These are phyloP conservation scores for Ganoderma lingzhi DNA, from an alignment of 1,284 basidiomycete genomes.

Conservation along the genomic window DNA sequence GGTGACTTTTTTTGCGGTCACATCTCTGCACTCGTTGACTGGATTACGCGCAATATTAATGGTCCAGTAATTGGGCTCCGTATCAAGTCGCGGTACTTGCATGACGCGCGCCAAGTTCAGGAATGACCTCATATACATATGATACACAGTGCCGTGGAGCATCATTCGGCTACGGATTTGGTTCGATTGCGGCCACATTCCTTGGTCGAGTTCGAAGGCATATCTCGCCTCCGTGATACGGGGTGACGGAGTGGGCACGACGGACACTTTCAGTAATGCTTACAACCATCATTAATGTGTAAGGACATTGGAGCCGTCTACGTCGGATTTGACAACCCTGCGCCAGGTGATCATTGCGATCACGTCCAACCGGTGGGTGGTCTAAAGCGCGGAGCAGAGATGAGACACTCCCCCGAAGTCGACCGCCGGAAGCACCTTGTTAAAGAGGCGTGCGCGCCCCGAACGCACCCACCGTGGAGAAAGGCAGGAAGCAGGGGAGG, in stretches of 20 bases:
- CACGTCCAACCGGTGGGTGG: neutral
- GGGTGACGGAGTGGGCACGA: neutral
- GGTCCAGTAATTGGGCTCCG: neutral
- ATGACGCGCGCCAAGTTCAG: neutral
- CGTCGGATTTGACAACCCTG: constrained; percentile 1
- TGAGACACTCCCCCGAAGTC: neutral
- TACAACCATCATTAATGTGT: neutral
- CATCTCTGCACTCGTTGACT: no score
- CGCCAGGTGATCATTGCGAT: neutral
- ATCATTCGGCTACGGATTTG: neutral
- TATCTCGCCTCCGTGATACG: neutral
- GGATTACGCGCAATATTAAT: no score
- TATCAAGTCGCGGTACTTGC: neutral
- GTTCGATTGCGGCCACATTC: neutral
- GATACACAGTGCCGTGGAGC: neutral
- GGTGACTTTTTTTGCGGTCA: constrained; percentile 9
- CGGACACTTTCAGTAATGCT: neutral
- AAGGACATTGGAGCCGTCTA: constrained; percentile 6
- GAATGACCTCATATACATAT: neutral
- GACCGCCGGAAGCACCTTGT: neutral
- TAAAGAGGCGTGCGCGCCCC: neutral
- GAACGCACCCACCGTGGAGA: neutral
- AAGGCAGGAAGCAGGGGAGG: neutral
- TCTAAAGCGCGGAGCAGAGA: neutral
- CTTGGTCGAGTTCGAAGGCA: neutral